A percentile compares a stretch with the other conserved stretches of the same genome.
Conservation (phyloP, 305 asterid species). For the Fraxinus xanthoxyloides region DNA sequence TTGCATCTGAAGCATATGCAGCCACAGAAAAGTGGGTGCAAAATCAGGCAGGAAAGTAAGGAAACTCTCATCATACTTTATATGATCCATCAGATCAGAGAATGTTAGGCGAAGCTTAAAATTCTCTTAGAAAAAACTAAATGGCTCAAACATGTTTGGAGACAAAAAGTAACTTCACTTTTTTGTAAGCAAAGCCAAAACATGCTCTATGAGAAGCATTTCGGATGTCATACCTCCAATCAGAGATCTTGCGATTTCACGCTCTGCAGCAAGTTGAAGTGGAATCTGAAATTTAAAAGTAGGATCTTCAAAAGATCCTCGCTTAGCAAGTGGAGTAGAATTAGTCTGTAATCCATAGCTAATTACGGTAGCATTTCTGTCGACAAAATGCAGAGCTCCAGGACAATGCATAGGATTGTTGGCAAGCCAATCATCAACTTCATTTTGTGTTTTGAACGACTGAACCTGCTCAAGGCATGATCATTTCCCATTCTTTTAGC, state of each 20-base stretch:
- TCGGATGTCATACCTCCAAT: slow-evolving; percentile 56
- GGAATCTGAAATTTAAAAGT: slow-evolving; percentile 86
- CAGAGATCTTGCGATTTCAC: slow-evolving; percentile 80
- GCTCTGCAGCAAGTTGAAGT: slow-evolving; percentile 93
- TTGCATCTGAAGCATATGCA: slow-evolving; percentile 44
- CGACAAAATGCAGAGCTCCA: slow-evolving; percentile 82
- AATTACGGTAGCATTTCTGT: slow-evolving; percentile 69
- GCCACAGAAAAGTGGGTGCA: slow-evolving; percentile 15
- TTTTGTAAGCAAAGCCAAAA: background rate
- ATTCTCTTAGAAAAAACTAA: background rate
- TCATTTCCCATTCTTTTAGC: background rate
- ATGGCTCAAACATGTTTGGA: background rate
- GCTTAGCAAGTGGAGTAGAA: slow-evolving; percentile 59
- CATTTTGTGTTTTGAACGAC: slow-evolving; percentile 55
- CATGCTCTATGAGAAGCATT: slow-evolving; percentile 1
- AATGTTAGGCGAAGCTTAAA: background rate
- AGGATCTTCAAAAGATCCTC: slow-evolving; percentile 77
- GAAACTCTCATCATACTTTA: background rate
- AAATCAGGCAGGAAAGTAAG: slow-evolving; percentile 1
- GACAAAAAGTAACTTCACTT: background rate
- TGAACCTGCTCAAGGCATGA: slow-evolving; percentile 48
- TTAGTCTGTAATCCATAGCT: slow-evolving; percentile 90
- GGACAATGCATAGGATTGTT: slow-evolving; percentile 68
- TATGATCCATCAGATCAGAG: background rate
- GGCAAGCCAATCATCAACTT: slow-evolving; percentile 78